phyloP scores from a whole-genome alignment of 768 basidiomycete genomes.

The Lactarius evosmus region DNA sequence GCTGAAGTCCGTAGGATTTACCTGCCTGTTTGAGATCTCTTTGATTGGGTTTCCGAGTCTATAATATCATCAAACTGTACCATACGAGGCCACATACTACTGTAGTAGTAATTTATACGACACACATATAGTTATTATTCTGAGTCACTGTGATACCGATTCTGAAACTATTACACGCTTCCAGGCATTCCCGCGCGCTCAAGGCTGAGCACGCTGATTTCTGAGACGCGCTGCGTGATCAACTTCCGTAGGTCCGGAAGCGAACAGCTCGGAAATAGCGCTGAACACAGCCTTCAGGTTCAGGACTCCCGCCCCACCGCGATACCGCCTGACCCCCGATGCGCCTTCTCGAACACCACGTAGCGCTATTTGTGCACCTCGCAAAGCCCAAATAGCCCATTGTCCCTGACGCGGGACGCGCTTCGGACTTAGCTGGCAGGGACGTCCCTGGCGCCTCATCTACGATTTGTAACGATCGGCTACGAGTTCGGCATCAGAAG shows the following conservation, averaged over 20 bases:
- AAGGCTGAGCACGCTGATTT: background rate
- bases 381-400: background rate
- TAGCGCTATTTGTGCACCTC: conserved; percentile 5
- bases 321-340: background rate
- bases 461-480: background rate
- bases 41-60: background rate
- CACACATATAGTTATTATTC: background rate
- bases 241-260: background rate
- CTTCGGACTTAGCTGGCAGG: background rate
- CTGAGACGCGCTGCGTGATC: background rate
- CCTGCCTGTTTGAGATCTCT: background rate
- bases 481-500: background rate
- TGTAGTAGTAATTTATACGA: background rate
- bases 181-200: background rate
- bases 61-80: background rate
- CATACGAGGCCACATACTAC: background rate
- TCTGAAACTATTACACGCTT: background rate
- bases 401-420: background rate
- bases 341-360: background rate
- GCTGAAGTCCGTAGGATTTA: background rate
- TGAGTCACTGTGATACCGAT: background rate
- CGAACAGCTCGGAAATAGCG: background rate
- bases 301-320: background rate
- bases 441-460: background rate
- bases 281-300: background rate